Evolutionary conservation across 106 monocot genomes (phyloP).

Genomic region (Allium sativum): DNA sequence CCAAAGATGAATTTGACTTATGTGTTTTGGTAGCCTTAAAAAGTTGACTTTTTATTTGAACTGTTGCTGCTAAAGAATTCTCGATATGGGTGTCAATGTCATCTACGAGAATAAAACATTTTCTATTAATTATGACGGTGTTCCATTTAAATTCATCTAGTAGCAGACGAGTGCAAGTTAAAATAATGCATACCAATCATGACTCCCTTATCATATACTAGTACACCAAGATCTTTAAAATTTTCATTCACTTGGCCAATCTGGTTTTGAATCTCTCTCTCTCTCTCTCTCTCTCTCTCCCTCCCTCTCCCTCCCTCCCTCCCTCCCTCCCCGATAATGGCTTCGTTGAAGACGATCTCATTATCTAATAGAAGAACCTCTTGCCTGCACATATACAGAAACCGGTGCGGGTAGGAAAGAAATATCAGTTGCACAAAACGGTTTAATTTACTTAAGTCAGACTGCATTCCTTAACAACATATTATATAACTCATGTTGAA

Average conservation of each 20-base stretch:
- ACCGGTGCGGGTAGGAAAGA: no score
- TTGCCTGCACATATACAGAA: slow-evolving; percentile 30
- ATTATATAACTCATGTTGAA: no score
- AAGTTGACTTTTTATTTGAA: slow-evolving; percentile 59
- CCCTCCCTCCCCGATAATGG: no score
- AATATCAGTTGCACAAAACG: no score
- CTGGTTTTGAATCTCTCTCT: slow-evolving; percentile 86
- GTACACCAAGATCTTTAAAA: slow-evolving; percentile 37
- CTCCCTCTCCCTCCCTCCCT: no score
- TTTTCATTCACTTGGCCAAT: slow-evolving; percentile 94
- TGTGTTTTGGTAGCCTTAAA: slow-evolving; percentile 67
- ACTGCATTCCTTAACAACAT: no score
- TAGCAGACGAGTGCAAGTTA: background rate
- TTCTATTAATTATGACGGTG: no score
- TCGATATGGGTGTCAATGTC: slow-evolving; percentile 75
- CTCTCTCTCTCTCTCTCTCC: slow-evolving; percentile 89
- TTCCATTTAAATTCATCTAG: background rate
- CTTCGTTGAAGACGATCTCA: slow-evolving; percentile 88
- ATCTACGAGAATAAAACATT: slow-evolving; percentile 25
- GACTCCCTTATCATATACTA: slow-evolving; percentile 2
- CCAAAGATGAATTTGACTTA: slow-evolving; percentile 87
- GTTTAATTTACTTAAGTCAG: no score
- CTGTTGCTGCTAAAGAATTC: slow-evolving; percentile 38
- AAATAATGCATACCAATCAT: background rate
- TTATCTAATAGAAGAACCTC: slow-evolving; percentile 74